These are phyloP conservation scores for Bondarzewia mesenterica DNA, from an alignment of 1,284 basidiomycete genomes.

Conservation along the genomic window DNA sequence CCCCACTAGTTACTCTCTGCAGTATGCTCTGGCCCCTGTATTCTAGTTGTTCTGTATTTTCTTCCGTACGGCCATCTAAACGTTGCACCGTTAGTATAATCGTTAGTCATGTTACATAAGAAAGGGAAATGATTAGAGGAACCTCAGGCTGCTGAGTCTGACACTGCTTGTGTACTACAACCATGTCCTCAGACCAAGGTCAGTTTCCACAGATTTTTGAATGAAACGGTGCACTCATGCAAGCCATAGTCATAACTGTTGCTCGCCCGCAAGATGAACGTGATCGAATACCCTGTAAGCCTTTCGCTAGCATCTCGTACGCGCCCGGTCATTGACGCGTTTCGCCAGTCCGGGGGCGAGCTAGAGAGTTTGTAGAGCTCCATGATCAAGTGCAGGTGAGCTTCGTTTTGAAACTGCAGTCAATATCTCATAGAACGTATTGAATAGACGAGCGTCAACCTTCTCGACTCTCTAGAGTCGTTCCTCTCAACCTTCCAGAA, in stretches of 20 bases:
- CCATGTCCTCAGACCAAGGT: background rate
- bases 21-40: constrained; percentile 17
- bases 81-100: too few species aligned
- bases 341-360: constrained; percentile 18
- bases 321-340: background rate
- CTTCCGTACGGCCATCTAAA: too few species aligned
- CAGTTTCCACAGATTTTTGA: background rate
- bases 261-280: background rate
- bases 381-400: constrained; percentile 72
- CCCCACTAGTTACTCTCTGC: constrained; percentile 16
- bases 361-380: constrained; percentile 73
- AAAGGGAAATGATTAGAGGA: background rate
- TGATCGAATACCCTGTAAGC: constrained; percentile 9
- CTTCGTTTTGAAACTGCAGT: background rate
- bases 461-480: constrained; percentile 79
- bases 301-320: background rate
- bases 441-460: constrained; percentile 58
- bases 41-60: too few species aligned
- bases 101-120: too few species aligned
- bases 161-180: background rate
- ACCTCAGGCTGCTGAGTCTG: too few species aligned
- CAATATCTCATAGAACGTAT: background rate
- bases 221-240: background rate
- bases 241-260: background rate
- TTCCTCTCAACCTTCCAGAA: constrained; percentile 94